Percentiles rank a stretch among this genome's conserved stretches.
phyloP scores from a whole-genome alignment of 1,284 basidiomycete genomes.

The Gomphus bonarii region DNA sequence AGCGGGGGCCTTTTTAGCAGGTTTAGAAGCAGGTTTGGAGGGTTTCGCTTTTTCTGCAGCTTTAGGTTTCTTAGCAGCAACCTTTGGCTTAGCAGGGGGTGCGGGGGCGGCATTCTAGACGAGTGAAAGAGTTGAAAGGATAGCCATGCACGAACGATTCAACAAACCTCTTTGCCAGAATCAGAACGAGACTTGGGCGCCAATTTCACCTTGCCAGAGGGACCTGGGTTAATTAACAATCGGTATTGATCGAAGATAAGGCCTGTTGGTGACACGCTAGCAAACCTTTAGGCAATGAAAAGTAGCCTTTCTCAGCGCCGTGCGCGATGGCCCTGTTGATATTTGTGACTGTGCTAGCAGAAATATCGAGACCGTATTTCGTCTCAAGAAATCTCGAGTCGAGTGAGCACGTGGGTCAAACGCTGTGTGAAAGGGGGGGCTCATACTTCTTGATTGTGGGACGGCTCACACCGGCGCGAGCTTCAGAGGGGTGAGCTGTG shows the following conservation, averaged over 20 bases:
- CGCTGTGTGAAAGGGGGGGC: constrained; percentile 17
- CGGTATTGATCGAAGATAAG: not conserved
- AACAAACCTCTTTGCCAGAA: constrained; percentile 50
- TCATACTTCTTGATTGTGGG: constrained; percentile 87
- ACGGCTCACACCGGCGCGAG: constrained; percentile 79
- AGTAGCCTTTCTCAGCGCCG: constrained; percentile 72
- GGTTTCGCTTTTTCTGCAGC: constrained; percentile 13
- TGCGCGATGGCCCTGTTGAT: constrained; percentile 73
- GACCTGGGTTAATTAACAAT: constrained; percentile 17
- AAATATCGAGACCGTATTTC: constrained; percentile 71
- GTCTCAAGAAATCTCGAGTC: constrained; percentile 59
- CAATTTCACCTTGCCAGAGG: constrained; percentile 70
- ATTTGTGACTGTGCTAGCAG: constrained; percentile 69
- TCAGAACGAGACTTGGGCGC: constrained; percentile 48
- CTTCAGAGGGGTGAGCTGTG: constrained; percentile 61
- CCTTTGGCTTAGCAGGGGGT: constrained; percentile 8
- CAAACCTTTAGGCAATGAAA: constrained; percentile 83
- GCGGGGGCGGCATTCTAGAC: constrained; percentile 7
- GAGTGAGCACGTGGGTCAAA: constrained; percentile 3
- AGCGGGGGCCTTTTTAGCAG: constrained; percentile 13
- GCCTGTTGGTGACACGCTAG: not conserved
- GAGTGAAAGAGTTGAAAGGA: not conserved
- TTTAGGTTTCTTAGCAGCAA: constrained; percentile 8
- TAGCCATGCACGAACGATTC: not conserved
- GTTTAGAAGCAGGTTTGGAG: constrained; percentile 26